These are phyloP conservation scores for Cryptococcus sp. DNA, from an alignment of 1,284 basidiomycete species.

Conservation along the genomic window DNA sequence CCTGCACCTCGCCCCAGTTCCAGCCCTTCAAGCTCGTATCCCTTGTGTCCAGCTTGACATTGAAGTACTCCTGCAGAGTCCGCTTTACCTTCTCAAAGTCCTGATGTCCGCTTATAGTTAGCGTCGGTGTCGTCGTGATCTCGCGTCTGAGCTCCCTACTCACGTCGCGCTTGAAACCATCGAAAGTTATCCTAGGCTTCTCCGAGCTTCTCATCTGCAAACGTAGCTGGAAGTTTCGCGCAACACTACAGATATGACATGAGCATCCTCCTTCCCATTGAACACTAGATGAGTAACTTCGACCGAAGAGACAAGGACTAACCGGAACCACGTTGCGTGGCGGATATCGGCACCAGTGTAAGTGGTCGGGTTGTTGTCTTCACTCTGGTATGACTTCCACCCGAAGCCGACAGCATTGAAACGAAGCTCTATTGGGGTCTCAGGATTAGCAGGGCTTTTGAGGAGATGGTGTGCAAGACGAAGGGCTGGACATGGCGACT, in stretches of 20 bases:
- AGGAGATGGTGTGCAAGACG: not conserved
- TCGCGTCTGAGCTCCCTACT: constrained; percentile 24
- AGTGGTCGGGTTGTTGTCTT: constrained; percentile 55
- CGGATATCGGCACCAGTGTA: constrained; percentile 73
- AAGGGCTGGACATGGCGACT: constrained; percentile 44
- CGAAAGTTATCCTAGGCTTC: constrained; percentile 70
- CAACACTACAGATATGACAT: constrained; percentile 58
- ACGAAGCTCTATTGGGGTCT: constrained; percentile 67
- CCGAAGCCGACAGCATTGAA: constrained; percentile 84
- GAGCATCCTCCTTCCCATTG: not conserved
- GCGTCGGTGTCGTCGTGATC: not conserved
- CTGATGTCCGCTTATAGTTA: constrained; percentile 50
- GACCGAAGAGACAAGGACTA: constrained; percentile 15
- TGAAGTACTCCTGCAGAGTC: constrained; percentile 81
- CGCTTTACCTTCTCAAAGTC: constrained; percentile 74
- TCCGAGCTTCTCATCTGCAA: constrained; percentile 63
- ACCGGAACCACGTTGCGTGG: constrained; percentile 78
- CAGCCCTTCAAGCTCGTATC: constrained; percentile 91
- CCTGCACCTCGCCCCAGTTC: constrained; percentile 97
- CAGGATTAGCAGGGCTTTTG: not conserved
- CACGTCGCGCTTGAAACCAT: constrained; percentile 89
- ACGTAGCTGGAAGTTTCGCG: constrained; percentile 84
- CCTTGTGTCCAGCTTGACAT: constrained; percentile 74
- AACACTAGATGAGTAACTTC: not conserved
- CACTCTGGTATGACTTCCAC: constrained; percentile 69